Evolutionary conservation across 352 stramenopile genomes (phyloP), one percentile per base, ranked within the genome.

Genomic region (Phytophthora lateralis): DNA sequence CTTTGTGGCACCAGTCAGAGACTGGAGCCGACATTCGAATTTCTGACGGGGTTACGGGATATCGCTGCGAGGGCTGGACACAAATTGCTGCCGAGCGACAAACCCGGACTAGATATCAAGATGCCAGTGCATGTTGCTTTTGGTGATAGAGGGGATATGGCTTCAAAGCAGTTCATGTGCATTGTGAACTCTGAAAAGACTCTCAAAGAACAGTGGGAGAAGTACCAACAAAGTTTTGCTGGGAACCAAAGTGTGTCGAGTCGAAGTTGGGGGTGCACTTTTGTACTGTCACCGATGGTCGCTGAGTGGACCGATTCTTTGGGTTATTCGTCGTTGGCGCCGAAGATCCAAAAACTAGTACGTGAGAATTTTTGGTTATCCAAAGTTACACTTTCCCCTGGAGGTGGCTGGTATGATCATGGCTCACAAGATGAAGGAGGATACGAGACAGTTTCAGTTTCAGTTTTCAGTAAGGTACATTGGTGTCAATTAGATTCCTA

Each of bases 361-460:
- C 7, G 21, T 29, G 44, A 62, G 0, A 55, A 55, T 37, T 26
- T 55, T 3, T 51, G 55, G 45, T 55, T 63, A 18, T 55, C 35
- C 4, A n/a, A 50, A 17, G 1, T 63, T 1, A 6, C 10, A 2
- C 14, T 17, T 59, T 38, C 24, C 3, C 12, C 30, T 41, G 35
- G 18, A 24, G 27, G 14, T 9, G 24, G 30, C 7, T 41, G 34
- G 32, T n/a, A 1, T 9, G 12, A 17, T 52, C 45, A 6, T 41
- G 34, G 34, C 14, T 41, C 9, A 41, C 6, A 14, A 20, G 27
- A 44, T 17, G 6, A 29, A n/a, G 10, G 48, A 60, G 14, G 21
- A 26, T 38, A 51, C 60, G 11, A 45, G 48, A 43, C 30, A 38
- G 20, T 11, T 60, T n/a, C n/a, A n/a, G n/a, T n/a, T n/a, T n/a